phyloP scores from a whole-genome alignment of 192 early-diverging fungal species.

The Paraglomus brasilianum region DNA sequence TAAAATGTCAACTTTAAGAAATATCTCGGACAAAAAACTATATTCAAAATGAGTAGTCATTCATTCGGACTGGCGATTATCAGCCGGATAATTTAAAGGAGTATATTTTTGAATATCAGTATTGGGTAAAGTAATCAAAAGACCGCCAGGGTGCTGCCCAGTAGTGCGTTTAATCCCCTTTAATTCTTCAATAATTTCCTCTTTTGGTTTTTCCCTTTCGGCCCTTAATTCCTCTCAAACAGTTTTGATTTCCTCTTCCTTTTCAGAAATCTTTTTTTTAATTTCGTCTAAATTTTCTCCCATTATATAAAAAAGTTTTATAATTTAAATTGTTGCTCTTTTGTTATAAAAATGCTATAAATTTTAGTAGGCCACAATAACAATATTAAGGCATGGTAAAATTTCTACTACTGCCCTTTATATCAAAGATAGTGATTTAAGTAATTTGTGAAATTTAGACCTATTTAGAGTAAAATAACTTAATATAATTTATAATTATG shows the following conservation, averaged over 20 bases:
- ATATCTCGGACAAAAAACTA: constrained; percentile 16
- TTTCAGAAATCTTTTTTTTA: constrained; percentile 4
- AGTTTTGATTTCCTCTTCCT: background rate
- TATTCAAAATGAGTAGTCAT: constrained; percentile 17
- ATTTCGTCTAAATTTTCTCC: background rate
- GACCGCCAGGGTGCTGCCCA: constrained; percentile 12
- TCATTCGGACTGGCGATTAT: constrained; percentile 8
- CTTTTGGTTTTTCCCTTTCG: constrained; percentile 2
- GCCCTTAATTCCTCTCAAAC: background rate
- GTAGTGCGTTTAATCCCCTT: constrained; percentile 28
- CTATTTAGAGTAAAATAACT: constrained; percentile 5
- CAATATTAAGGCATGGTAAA: constrained; percentile 7
- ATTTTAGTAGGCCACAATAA: too few relatives aligned
- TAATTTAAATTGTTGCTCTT: too few relatives aligned
- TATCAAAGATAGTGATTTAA: constrained; percentile 17
- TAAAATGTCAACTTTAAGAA: constrained; percentile 17
- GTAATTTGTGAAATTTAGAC: constrained; percentile 22
- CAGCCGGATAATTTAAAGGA: constrained; percentile 4
- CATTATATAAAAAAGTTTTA: too few relatives aligned
- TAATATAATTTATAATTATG: too few relatives aligned
- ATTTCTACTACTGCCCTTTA: constrained; percentile 18
- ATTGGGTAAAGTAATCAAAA: constrained; percentile 1
- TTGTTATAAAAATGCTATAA: too few relatives aligned
- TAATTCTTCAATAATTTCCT: constrained; percentile 24
- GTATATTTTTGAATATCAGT: constrained; percentile 23